Percentiles rank a stretch among this genome's conserved stretches.
These are phyloP conservation scores for Pleurotus salmoneostramineus DNA, from an alignment of 768 basidiomycete genomes.

Conservation along the genomic window DNA sequence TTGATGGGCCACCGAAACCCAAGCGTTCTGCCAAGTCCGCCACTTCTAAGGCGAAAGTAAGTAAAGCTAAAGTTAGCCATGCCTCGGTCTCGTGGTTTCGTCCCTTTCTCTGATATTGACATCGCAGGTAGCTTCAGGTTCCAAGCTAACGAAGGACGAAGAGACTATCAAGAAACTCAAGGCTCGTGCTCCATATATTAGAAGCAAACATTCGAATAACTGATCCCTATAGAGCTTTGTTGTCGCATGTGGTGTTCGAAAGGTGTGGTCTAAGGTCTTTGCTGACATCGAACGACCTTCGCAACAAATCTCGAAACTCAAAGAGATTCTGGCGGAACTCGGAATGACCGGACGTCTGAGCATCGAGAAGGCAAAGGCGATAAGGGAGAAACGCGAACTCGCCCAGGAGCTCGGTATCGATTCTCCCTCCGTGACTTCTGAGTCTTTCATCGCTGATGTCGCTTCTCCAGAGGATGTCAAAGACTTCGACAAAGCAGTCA, in stretches of 20 bases:
- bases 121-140: not conserved
- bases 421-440: not conserved
- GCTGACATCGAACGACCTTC: constrained; percentile 49
- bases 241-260: constrained; percentile 72
- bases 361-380: constrained; percentile 75
- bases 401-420: constrained; percentile 72
- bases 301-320: constrained; percentile 64
- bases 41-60: too few species aligned
- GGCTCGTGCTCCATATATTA: constrained; percentile 30
- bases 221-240: constrained; percentile 51
- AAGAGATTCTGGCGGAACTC: constrained; percentile 60
- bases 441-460: not conserved
- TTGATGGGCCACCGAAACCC: constrained; percentile 47
- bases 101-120: not conserved
- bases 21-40: constrained; percentile 17
- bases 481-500: constrained; percentile 56
- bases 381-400: constrained; percentile 71
- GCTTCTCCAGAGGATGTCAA: constrained; percentile 65
- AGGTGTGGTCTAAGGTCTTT: constrained; percentile 74
- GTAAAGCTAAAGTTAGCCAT: constrained; percentile 18
- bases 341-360: constrained; percentile 81
- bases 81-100: not conserved
- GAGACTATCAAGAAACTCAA: constrained; percentile 74
- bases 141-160: constrained; percentile 52
- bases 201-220: not conserved